phyloP scores from a whole-genome alignment of 1,139 yeast species.

The Diutina scorzettiae region DNA sequence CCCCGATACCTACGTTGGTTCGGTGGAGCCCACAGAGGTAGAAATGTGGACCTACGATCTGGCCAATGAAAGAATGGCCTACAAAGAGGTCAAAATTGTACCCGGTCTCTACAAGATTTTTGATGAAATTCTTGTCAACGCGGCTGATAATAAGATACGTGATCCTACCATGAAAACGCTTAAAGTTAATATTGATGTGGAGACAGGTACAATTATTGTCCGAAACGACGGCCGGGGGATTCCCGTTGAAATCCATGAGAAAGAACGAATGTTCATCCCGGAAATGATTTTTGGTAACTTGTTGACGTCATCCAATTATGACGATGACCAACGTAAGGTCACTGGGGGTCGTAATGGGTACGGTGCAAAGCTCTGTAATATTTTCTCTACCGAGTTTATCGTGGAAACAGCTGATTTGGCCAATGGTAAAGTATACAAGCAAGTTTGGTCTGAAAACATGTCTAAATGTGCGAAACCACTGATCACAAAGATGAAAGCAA shows the following conservation, averaged over 20 bases:
- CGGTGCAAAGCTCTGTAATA: constrained; percentile 91
- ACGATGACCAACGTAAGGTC: constrained; percentile 89
- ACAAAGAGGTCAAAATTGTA: constrained; percentile 63
- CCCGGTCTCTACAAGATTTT: constrained; percentile 95
- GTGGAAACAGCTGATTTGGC: constrained; percentile 82
- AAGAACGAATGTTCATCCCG: constrained; percentile 89
- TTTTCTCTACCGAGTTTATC: constrained; percentile 77
- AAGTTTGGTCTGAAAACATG: constrained; percentile 87
- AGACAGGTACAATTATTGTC: constrained; percentile 62
- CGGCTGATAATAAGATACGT: constrained; percentile 96
- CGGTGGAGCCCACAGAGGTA: constrained; percentile 70
- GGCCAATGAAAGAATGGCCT: constrained; percentile 59
- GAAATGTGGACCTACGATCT: constrained; percentile 82
- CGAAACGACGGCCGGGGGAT: constrained; percentile 93
- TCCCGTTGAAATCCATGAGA: constrained; percentile 86
- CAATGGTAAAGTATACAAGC: constrained; percentile 53
- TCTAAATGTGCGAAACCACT: constrained; percentile 62
- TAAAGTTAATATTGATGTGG: constrained; percentile 70
- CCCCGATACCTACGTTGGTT: constrained; percentile 97
- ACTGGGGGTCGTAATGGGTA: constrained; percentile 99
- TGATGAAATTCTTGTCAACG: constrained; percentile 94
- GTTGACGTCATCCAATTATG: constrained; percentile 90
- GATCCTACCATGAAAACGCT: constrained; percentile 84
- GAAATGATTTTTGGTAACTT: constrained; percentile 94
- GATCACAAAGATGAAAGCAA: constrained; percentile 47